Percentiles rank a stretch among this genome's conserved stretches.
Conservation (phyloP, 2,329 filamentous ascomycete species). For the Epichloe amarillans region DNA sequence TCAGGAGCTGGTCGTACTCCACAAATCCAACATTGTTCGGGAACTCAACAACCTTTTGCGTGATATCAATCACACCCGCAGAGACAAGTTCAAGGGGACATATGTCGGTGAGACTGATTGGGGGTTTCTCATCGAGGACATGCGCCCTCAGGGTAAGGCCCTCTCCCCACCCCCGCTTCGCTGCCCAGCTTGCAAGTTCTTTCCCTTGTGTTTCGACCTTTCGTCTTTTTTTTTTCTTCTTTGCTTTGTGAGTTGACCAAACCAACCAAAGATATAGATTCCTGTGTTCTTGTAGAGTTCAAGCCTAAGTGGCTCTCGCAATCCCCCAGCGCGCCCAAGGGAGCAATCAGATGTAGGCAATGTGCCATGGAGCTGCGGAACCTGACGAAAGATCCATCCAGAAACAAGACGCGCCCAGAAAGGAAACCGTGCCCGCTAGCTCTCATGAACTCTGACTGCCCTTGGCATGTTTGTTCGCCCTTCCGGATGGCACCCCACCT, state of each 20-base stretch:
- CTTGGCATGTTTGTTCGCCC: constrained; percentile 29
- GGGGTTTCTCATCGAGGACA: constrained; percentile 62
- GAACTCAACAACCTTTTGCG: constrained; percentile 41
- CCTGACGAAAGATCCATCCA: constrained; percentile 19
- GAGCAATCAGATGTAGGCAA: constrained; percentile 56
- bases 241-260: background rate
- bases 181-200: background rate
- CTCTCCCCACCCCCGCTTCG: background rate
- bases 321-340: constrained; percentile 51
- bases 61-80: constrained; percentile 30
- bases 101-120: constrained; percentile 42
- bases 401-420: constrained; percentile 21
- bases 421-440: constrained; percentile 51
- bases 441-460: constrained; percentile 38
- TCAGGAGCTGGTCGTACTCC: constrained; percentile 25
- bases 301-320: constrained; percentile 78
- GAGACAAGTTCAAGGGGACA: constrained; percentile 34
- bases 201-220: constrained; percentile 1
- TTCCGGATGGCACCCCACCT: constrained; percentile 25
- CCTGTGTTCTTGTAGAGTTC: constrained; percentile 49
- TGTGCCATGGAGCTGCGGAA: constrained; percentile 44
- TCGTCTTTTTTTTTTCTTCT: background rate
- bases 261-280: constrained; percentile 13
- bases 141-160: constrained; percentile 31
- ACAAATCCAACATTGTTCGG: constrained; percentile 22